Conservation (phyloP, 768 basidiomycete genomes). For the Butyriboletus loyo region DNA sequence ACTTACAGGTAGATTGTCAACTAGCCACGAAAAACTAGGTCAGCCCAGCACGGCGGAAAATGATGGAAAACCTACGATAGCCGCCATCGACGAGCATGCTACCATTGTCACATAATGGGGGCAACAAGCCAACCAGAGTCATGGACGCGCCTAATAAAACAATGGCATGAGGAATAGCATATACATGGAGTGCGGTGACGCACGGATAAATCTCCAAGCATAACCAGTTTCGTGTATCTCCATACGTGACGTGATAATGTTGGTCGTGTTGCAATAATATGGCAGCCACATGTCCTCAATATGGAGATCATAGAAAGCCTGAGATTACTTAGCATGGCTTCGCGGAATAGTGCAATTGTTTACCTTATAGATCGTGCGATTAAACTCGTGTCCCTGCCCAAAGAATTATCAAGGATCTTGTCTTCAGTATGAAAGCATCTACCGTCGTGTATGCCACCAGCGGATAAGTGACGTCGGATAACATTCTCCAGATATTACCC, state of each 20-base stretch:
- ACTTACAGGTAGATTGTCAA: constrained; percentile 84
- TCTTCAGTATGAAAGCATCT: constrained; percentile 12
- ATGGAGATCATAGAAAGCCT: constrained; percentile 92
- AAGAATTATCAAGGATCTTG: constrained; percentile 2
- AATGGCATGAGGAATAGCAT: constrained; percentile 1
- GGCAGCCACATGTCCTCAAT: constrained; percentile 99
- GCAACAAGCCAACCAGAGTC: constrained; percentile 93
- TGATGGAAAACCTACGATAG: constrained; percentile 56
- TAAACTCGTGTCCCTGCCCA: constrained; percentile 88
- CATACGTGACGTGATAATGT: constrained; percentile 94
- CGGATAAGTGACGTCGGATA: constrained; percentile 87
- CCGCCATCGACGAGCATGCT: constrained; percentile 89
- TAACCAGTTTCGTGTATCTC: constrained; percentile 98
- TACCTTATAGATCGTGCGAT: constrained; percentile 91
- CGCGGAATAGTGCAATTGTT: neutral
- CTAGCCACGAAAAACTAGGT: constrained; percentile 35
- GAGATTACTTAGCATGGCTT: constrained; percentile 9
- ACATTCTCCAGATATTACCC: constrained; percentile 90
- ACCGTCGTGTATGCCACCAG: constrained; percentile 76
- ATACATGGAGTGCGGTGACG: constrained; percentile 17
- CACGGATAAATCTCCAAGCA: constrained; percentile 93
- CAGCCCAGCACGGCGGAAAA: constrained; percentile 4
- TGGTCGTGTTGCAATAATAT: constrained; percentile 97
- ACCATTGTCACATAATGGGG: constrained; percentile 93
- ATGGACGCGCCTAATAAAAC: constrained; percentile 78